Evolutionary conservation across 1,284 basidiomycete species (phyloP), one percentile per base, ranked within the genome.

Genomic region (Tilletia walkeri): DNA sequence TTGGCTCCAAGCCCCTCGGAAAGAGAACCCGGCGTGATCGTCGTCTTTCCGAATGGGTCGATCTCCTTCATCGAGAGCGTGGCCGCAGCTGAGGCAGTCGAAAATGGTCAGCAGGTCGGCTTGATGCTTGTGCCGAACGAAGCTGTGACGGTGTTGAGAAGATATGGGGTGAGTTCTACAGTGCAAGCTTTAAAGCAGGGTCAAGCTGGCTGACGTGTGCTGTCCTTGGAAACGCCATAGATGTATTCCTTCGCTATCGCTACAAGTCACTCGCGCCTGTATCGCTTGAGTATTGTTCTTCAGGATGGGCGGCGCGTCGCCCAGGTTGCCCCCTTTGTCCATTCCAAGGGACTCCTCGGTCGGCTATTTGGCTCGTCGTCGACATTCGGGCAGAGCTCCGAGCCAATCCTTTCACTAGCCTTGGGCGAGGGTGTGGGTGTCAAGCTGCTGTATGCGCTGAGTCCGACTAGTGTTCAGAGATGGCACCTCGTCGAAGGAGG

Each of bases 401-500:
- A 77, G n/a, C 72, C 71, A 10, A 75, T 76, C 50, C 36, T 72
- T 30, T 69, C 72, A 6, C 68, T 83, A 38, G 78, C 80, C 7
- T 72, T 80, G 3, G 73, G 73, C 4, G 73, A 73, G 4, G 65
- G 69, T 1, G 66, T 71, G 4, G 68, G 68, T 14, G 70, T 59
- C 38, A 73, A 73, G 45, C 72, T 72, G 20, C 71, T 82, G 4
- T 77, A 77, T 39, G 81, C 80, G 30, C 70, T 80, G 47, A 75
- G 80, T 24, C 70, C 70, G 6, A 74, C 73, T 61, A 73, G 70
- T 36, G 56, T 83, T 16, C 82, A 83, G 47, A 75, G 76, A 49
- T 84, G 83, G 83, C 73, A 77, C 50, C 70, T 83, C 20, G 74
- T 76, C 16, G 72, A 80, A 5, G 72, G 76, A 14, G 76, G 76